A percentile compares a stretch with the other conserved stretches of the same genome.
Evolutionary conservation across 306 rosid species (phyloP).

Genomic region (Heteromeles arbutifolia): DNA sequence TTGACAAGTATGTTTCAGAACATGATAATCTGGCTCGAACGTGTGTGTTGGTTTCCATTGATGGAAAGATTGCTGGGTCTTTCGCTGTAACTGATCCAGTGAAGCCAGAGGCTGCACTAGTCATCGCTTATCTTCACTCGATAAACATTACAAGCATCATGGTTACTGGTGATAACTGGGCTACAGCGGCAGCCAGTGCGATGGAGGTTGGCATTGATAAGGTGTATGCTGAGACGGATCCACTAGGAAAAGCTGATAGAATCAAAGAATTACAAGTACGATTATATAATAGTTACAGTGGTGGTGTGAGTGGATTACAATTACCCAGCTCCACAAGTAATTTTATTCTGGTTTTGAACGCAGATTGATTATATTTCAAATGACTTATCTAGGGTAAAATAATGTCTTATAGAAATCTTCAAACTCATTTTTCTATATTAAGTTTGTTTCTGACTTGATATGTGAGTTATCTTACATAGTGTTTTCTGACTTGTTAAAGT

Average conservation of each 20-base stretch:
- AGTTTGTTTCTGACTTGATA: neutral
- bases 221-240: conserved; percentile 83
- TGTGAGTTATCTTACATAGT: neutral
- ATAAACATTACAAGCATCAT: conserved; percentile 83
- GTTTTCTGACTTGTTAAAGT: conserved; percentile 13
- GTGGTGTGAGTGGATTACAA: neutral
- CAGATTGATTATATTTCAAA: neutral
- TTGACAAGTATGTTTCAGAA: conserved; percentile 60
- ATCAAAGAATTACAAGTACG: conserved; percentile 78
- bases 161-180: conserved; percentile 86
- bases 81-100: conserved; percentile 79
- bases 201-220: conserved; percentile 67
- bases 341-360: neutral
- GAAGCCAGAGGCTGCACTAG: conserved; percentile 77
- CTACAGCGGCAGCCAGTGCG: conserved; percentile 80
- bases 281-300: neutral
- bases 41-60: conserved; percentile 72
- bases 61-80: conserved; percentile 87
- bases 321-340: neutral
- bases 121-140: conserved; percentile 63
- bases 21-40: conserved; percentile 66
- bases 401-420: neutral
- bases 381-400: neutral
- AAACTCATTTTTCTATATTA: neutral
- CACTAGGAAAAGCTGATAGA: conserved; percentile 71